phyloP scores from a whole-genome alignment of 2,329 filamentous ascomycete genomes.

The Oidium heveae region DNA sequence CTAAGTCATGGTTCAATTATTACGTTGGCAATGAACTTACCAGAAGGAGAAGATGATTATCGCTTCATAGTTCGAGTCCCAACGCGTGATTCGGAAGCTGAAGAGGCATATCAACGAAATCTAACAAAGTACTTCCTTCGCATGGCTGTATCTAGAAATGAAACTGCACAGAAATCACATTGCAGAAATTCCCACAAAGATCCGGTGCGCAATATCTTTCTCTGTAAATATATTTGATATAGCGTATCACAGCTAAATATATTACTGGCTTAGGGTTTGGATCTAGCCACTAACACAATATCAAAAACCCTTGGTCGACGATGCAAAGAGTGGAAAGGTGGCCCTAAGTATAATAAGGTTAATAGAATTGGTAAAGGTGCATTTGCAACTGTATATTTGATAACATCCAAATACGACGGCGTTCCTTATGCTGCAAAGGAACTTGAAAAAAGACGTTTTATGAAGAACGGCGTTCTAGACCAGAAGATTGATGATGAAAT shows the following conservation, averaged over 20 bases:
- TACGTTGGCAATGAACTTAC: slow-evolving; percentile 10
- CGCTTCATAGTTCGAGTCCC: slow-evolving; percentile 70
- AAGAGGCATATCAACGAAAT: slow-evolving; percentile 41
- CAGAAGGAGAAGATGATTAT: slow-evolving; percentile 28
- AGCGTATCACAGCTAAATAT: slow-evolving; percentile 6
- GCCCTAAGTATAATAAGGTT: slow-evolving; percentile 59
- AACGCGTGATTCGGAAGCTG: slow-evolving; percentile 38
- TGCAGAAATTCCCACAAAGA: slow-evolving; percentile 4
- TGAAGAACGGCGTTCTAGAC: slow-evolving; percentile 76
- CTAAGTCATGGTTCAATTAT: slow-evolving; percentile 13
- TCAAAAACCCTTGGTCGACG: slow-evolving; percentile 6
- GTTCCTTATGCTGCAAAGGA: slow-evolving; percentile 77
- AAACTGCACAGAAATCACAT: slow-evolving; percentile 1
- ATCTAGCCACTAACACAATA: not conserved
- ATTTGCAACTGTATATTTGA: slow-evolving; percentile 80
- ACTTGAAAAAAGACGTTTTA: slow-evolving; percentile 74
- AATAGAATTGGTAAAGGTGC: slow-evolving; percentile 72
- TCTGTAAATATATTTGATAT: not conserved
- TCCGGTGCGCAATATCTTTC: slow-evolving; percentile 6
- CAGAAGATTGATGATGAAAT: slow-evolving; percentile 92
- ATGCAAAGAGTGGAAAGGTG: slow-evolving; percentile 56
- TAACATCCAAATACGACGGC: slow-evolving; percentile 68
- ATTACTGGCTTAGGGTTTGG: slow-evolving; percentile 5
- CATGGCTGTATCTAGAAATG: slow-evolving; percentile 3
- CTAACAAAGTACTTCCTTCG: slow-evolving; percentile 36